Conservation (phyloP, 768 basidiomycete genomes). For the Lyophyllum semitale region DNA sequence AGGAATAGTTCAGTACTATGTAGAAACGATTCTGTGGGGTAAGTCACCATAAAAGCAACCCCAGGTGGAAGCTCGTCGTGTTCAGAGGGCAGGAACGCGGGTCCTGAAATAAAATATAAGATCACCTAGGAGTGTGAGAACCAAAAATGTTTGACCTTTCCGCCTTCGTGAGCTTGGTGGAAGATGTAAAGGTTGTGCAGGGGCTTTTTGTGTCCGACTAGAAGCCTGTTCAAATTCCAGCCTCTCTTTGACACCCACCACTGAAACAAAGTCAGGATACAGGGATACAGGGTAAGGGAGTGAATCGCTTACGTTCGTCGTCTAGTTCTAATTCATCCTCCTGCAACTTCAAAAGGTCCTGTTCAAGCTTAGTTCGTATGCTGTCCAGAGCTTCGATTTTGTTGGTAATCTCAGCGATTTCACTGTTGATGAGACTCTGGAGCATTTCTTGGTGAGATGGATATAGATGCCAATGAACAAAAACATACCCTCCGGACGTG, state of each 20-base stretch:
- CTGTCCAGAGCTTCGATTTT: conserved; percentile 87
- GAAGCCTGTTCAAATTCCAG: conserved; percentile 67
- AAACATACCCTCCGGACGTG: conserved; percentile 79
- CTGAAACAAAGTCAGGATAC: conserved; percentile 39
- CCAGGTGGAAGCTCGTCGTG: conserved; percentile 94
- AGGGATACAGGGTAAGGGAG: not conserved
- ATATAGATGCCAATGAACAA: not conserved
- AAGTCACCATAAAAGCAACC: conserved; percentile 91
- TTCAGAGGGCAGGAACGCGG: conserved; percentile 95
- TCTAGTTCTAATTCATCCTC: conserved; percentile 98
- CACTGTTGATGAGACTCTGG: conserved; percentile 82
- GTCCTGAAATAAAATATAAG: conserved; percentile 49
- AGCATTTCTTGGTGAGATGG: conserved; percentile 8
- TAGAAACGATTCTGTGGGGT: not conserved
- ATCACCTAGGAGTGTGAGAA: not conserved
- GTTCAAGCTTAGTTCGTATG: conserved; percentile 78
- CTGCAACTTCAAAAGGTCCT: conserved; percentile 81
- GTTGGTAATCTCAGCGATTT: conserved; percentile 85
- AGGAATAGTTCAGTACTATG: conserved; percentile 8
- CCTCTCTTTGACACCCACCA: conserved; percentile 88
- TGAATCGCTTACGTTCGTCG: conserved; percentile 74
- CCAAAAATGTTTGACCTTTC: conserved; percentile 46
- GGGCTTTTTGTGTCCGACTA: conserved; percentile 27
- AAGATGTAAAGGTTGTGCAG: conserved; percentile 43
- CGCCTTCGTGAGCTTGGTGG: conserved; percentile 67